Base-by-base conservation (phyloP, 176 grass and related monocot species). In the Avena eriantha region DNA sequence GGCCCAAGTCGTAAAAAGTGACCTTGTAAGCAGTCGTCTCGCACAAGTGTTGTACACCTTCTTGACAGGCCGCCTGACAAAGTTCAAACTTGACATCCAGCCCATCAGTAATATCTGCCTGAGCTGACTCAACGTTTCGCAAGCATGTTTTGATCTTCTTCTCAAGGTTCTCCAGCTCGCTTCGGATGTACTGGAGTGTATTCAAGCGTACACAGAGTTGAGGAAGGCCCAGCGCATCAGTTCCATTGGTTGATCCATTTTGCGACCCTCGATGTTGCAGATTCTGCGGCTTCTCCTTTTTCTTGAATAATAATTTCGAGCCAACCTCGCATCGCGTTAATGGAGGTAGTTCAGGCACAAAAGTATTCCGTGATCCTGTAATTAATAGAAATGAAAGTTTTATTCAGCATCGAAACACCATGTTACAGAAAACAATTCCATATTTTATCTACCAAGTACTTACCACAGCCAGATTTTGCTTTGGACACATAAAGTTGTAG, bases 91-190 rank as follows among this genome's bases (percentile, higher is more conserved):
- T 98, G 66, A 98, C 94, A 21, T 98, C 88, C 82, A 98, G 61
- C 24, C 97, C 97, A 90, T 93, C 85, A 8, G 94, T 88, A 70
- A 96, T 91, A 84, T 94, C 97, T 77, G 97, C 79, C 79, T 96
- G 97, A 82, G 97, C 94, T 47, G 92, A 96, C 85, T 98, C 94
- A 24, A 98, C 92, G 39, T 98, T 98, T 65, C 97, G 64, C 88
- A 98, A 91, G 82, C 94, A 91, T 47, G 97, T 98, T 89, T 87
- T 94, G 33, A 96, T 94, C 73, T 96, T 98, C 89, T 98, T 98
- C 76, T 98, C 94, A 39, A 98, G 61, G 72, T 91, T 98, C 65
- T 98, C 97, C 12, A 96, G 82, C 54, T 98, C 97, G 15, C 79
- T 84, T 69, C 92, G 85, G 51, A 98, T 86, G 85, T 91, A 91